These are phyloP conservation scores for Grammothele lineata DNA, from an alignment of 768 basidiomycete species.

Conservation along the genomic window DNA sequence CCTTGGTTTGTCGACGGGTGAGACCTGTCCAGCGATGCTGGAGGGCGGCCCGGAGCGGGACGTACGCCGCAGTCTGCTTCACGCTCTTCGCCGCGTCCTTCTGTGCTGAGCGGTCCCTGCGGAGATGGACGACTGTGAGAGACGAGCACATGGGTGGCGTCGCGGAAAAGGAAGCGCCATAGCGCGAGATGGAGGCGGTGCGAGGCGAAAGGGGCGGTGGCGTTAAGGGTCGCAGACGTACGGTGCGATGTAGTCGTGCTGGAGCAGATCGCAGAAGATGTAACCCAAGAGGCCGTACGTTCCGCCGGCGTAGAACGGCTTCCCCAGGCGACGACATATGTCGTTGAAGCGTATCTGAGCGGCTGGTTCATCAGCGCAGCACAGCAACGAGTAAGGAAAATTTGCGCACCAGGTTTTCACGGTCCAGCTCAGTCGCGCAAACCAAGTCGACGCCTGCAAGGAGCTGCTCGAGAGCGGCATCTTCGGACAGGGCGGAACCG, in stretches of 20 bases:
- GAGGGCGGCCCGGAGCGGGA: constrained; percentile 58
- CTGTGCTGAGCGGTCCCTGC: constrained; percentile 59
- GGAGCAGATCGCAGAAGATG: constrained; percentile 89
- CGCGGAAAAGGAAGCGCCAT: too few relatives aligned
- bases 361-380: background rate
- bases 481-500: constrained; percentile 38
- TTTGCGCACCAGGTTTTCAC: constrained; percentile 64
- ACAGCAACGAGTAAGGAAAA: too few relatives aligned
- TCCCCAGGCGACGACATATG: constrained; percentile 66
- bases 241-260: constrained; percentile 84
- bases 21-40: constrained; percentile 64
- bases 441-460: constrained; percentile 75
- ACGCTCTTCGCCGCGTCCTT: constrained; percentile 56
- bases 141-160: too few relatives aligned
- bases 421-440: constrained; percentile 78
- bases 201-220: too few relatives aligned
- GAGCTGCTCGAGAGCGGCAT: constrained; percentile 51
- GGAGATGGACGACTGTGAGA: background rate
- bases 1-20: constrained; percentile 75
- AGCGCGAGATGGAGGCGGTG: constrained; percentile 7
- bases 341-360: constrained; percentile 77
- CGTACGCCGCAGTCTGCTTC: constrained; percentile 60
- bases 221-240: constrained; percentile 37
- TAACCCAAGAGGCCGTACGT: constrained; percentile 89
- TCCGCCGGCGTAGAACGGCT: constrained; percentile 89